Evolutionary conservation across 768 basidiomycete genomes (phyloP).

Genomic region (Panaeolus cyanescens): DNA sequence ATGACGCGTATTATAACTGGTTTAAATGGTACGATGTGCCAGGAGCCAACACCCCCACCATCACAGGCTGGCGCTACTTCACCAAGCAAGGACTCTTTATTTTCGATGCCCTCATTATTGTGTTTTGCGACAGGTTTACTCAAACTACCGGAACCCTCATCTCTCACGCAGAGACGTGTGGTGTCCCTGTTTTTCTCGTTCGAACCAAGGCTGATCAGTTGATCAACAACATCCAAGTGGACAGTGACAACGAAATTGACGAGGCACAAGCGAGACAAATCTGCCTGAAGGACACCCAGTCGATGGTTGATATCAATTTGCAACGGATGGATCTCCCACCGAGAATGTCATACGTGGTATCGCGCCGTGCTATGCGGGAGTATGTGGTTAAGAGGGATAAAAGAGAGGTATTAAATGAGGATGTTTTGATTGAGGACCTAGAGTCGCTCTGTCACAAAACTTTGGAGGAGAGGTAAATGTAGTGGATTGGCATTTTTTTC

Average conservation of each 20-base stretch:
- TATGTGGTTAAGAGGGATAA: not conserved
- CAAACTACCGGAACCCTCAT: slow-evolving; percentile 35
- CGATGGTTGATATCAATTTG: not conserved
- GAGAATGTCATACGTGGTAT: not conserved
- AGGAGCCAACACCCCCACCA: slow-evolving; percentile 31
- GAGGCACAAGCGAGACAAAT: not conserved
- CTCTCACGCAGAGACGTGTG: slow-evolving; percentile 25
- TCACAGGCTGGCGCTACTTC: slow-evolving; percentile 36
- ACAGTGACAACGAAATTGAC: not conserved
- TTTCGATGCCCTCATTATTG: slow-evolving; percentile 33
- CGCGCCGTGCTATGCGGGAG: not conserved
- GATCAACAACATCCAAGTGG: not conserved
- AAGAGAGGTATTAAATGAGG: not conserved
- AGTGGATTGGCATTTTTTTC: too few species aligned
- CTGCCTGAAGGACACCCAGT: not conserved
- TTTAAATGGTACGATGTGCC: slow-evolving; percentile 37
- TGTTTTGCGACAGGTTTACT: slow-evolving; percentile 34
- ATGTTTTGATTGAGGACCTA: not conserved
- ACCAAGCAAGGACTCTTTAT: slow-evolving; percentile 37
- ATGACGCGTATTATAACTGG: slow-evolving; percentile 17
- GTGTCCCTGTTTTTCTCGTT: slow-evolving; percentile 34
- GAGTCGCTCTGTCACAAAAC: not conserved
- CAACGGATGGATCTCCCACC: not conserved
- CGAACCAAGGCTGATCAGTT: slow-evolving; percentile 34
- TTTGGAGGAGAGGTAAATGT: too few species aligned